These are phyloP conservation scores for Cordyceps militaris DNA, from an alignment of 2,329 filamentous ascomycete species.

Conservation along the genomic window DNA sequence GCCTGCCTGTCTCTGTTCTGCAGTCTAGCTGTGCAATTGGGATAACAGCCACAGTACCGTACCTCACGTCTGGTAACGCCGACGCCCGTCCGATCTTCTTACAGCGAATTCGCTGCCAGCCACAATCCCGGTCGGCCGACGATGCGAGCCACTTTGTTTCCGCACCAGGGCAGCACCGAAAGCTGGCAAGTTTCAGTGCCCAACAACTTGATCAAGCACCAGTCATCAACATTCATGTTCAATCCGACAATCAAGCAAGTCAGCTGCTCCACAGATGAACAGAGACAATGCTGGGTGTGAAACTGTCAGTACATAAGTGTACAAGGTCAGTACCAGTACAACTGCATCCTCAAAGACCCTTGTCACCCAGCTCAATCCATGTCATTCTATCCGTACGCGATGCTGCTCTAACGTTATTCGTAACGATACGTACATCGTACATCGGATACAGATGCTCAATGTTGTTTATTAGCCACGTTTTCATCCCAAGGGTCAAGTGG, in stretches of 20 bases:
- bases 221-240: no score
- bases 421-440: no score
- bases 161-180: background rate
- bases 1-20: background rate
- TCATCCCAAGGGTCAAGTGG: background rate
- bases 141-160: background rate
- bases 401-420: no score
- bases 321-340: no score
- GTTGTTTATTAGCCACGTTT: no score
- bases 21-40: background rate
- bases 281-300: no score
- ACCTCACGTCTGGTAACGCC: background rate
- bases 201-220: no score
- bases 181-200: no score
- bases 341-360: background rate
- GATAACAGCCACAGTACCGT: background rate
- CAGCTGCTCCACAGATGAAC: background rate
- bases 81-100: slow-evolving; percentile 7
- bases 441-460: no score
- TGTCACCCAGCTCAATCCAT: background rate
- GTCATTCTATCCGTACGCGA: no score
- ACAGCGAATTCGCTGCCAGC: background rate
- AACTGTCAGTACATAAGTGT: no score
- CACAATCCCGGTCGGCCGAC: background rate
- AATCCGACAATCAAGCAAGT: background rate